Evolutionary conservation across 139 green algal genomes (phyloP), one percentile per base, ranked within the genome.

Genomic region (Volvox africanus): DNA sequence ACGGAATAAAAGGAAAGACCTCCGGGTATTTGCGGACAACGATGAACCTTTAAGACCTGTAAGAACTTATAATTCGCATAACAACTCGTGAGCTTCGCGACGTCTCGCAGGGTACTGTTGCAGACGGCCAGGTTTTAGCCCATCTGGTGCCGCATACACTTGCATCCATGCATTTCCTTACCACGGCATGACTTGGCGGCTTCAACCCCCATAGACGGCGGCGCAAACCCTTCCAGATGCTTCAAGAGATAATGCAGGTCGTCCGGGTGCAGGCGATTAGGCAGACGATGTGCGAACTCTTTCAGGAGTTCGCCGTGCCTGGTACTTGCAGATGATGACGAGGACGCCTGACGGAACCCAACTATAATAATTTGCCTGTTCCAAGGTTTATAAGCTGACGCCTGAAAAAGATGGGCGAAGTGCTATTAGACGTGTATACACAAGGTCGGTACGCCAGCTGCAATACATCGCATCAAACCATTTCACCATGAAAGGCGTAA

Each of bases 211-310:
- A 9, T 5, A 5, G 44, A 55, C 44, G 30, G 76, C 33, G 76
- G 76, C 1, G 76, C 33, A 35, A 82, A 30, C 22, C 26, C 61
- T 22, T 50, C 26, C 9, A 90, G 50, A 19, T 90, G 71, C 35
- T 67, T 37, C 18, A 61, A 2, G 1, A 90, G 44, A 55, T 77
- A 83, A 12, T 83, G 44, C 50, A 83, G 50, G 86, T 90, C 71
- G 13, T 90, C 86, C 22, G 86, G 86, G 50, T 90, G 86, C 28
- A 90, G 73, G 17, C 50, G 71, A 50, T 75, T 24, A 6, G 86
- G 86, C 2, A 90, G 86, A 16, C 86, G 71, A 28, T 89, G 26
- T 22, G 84, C 67, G 36, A 37, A 81, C 36, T 68, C 36, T 13
- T 44, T 37, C 26, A 89, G 62, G 11, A 79, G 32, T 21, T 65